phyloP scores from a whole-genome alignment of 495 filamentous ascomycete genomes.

The Podospora australis region DNA sequence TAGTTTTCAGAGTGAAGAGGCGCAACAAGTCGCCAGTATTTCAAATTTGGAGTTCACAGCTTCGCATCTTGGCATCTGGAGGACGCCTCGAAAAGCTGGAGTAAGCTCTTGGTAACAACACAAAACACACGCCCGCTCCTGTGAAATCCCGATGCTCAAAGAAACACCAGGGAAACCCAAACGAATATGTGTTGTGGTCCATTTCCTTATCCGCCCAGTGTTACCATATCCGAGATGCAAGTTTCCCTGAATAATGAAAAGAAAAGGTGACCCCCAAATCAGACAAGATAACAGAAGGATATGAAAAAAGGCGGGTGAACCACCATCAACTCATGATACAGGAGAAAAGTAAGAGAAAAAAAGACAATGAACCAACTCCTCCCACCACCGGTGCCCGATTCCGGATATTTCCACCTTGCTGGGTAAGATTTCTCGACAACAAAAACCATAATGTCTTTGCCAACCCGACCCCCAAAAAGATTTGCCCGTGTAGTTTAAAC shows the following conservation, averaged over 20 bases:
- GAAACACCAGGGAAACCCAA: conserved; percentile 9
- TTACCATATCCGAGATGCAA: conserved; percentile 27
- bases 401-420: too few species aligned
- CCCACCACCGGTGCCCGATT: conserved; percentile 6
- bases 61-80: too few species aligned
- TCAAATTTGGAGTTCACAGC: too few species aligned
- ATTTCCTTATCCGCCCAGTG: conserved; percentile 2
- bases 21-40: background rate
- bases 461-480: conserved; percentile 17
- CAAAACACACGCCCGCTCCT: background rate
- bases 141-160: background rate
- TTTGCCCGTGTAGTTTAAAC: conserved; percentile 18
- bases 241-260: conserved; percentile 16
- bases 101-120: background rate
- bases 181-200: background rate
- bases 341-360: conserved; percentile 8
- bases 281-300: conserved; percentile 13
- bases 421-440: conserved; percentile 20
- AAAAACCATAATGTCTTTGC: conserved; percentile 26
- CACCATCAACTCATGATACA: conserved; percentile 23
- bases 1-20: background rate
- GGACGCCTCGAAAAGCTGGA: background rate
- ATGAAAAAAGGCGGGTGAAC: conserved; percentile 10
- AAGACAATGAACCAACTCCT: conserved; percentile 26
- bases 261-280: conserved; percentile 14